Evolutionary conservation across 306 rosid species (phyloP), one percentile per base, ranked within the genome.

Genomic region (Prunus campanulata): DNA sequence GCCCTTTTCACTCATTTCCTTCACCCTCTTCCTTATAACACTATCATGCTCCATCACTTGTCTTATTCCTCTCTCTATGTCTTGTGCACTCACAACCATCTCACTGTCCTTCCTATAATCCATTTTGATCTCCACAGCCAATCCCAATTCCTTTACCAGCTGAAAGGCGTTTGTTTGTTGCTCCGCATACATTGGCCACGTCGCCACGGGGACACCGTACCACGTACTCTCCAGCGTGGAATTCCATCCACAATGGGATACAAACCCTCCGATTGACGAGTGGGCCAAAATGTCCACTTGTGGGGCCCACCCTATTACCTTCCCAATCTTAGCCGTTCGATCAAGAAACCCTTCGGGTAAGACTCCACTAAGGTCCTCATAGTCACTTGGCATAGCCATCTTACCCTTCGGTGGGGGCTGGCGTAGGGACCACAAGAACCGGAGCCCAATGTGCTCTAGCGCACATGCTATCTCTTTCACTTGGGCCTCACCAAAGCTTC

Each of bases 31-130:
- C 68, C 86, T 78, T 13, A 52, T 11, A 25, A 80, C 83, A 51
- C 79, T 68, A 35, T 84, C 83, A 0, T 57, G 47, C 22, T 74
- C 83, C 81, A 90, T 46, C 74, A 90, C 13, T 7, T 18, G 5
- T 70, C 79, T 80, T 49, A 90, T 68, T 5, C 84, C 90, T 8
- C 46, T 72, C 49, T 82, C 85, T 2, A 90, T 78, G 63, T 44
- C 78, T 9, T 78, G 76, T 0, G 88, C 83, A 16, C 13, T 65
- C 69, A 87, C 63, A 5, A 82, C 20, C 2, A 1, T 11, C 3
- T 72, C 79, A 22, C 42, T 68, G 25, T 48, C 65, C 19, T 9
- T 46, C 49, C 78, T 70, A 5, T 20, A 81, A 19, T 59, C 55
- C 44, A 82, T 11, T 25, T 70, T 65, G 59, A 81, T 11, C 46